A percentile compares a stretch with the other conserved stretches of the same genome.
Conservation (phyloP, 1,139 yeast genomes). For the Candida freyschussii region DNA sequence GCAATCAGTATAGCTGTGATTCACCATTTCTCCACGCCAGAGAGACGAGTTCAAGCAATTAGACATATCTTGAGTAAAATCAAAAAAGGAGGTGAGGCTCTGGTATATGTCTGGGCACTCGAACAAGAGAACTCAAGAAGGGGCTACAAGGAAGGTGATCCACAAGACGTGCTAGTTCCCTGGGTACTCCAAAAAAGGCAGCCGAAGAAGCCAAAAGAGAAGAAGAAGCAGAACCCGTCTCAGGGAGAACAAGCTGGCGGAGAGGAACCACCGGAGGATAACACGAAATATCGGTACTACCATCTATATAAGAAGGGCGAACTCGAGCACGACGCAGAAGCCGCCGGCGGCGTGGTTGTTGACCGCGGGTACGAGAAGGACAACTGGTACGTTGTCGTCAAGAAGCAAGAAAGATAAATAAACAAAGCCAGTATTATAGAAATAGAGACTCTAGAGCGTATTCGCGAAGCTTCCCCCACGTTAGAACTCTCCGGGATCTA, state of each 20-base stretch:
- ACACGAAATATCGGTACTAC: conserved; percentile 75
- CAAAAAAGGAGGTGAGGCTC: conserved; percentile 55
- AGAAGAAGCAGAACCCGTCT: conserved; percentile 22
- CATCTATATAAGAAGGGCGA: conserved; percentile 86
- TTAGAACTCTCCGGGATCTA: no score
- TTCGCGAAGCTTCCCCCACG: no score
- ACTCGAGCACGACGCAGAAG: conserved; percentile 57
- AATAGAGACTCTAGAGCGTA: no score
- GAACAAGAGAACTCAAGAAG: conserved; percentile 71
- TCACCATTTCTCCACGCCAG: conserved; percentile 87
- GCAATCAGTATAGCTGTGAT: conserved; percentile 95
- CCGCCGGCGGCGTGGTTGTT: conserved; percentile 64
- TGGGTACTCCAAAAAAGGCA: conserved; percentile 58
- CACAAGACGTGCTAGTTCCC: conserved; percentile 91
- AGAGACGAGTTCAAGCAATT: conserved; percentile 74
- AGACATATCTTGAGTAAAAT: conserved; percentile 59
- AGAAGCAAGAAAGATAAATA: no score
- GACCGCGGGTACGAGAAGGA: conserved; percentile 86
- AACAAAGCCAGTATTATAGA: no score
- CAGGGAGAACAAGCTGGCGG: conserved; percentile 13
- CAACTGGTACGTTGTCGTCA: conserved; percentile 81
- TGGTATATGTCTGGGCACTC: conserved; percentile 93
- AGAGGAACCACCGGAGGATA: conserved; percentile 8
- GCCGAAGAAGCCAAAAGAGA: conserved; percentile 12
- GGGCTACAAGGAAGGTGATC: conserved; percentile 41